Evolutionary conservation across 139 green algal genomes (phyloP).

Genomic region (Gonium pectorale): DNA sequence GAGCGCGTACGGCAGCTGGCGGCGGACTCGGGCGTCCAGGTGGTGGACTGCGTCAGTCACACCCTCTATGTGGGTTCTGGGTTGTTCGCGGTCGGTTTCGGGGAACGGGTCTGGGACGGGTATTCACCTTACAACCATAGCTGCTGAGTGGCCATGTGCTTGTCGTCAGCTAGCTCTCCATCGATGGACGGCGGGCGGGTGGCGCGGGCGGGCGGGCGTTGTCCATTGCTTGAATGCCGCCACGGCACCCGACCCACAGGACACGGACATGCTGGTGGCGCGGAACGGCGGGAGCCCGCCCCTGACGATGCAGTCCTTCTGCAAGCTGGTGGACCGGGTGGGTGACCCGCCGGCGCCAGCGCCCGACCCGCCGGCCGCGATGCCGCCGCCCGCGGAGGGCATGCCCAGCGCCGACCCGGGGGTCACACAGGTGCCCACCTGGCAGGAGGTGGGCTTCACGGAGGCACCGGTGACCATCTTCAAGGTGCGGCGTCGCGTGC

Average conservation of each 20-base stretch:
- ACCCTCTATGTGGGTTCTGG: slow-evolving; percentile 89
- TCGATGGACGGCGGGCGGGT: too few relatives aligned
- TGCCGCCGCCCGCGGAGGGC: slow-evolving; percentile 51
- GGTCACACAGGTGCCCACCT: slow-evolving; percentile 65
- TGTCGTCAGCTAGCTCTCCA: too few relatives aligned
- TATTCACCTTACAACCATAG: too few relatives aligned
- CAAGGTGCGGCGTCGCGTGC: slow-evolving; percentile 75
- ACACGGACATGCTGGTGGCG: slow-evolving; percentile 70
- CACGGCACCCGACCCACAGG: slow-evolving; percentile 53
- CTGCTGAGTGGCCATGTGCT: too few relatives aligned
- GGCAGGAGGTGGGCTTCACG: slow-evolving; percentile 75
- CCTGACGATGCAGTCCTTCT: slow-evolving; percentile 80
- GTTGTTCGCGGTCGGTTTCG: too few relatives aligned
- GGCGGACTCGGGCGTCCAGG: slow-evolving; percentile 66
- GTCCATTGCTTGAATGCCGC: too few relatives aligned
- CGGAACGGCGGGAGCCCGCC: slow-evolving; percentile 71
- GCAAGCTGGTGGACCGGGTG: slow-evolving; percentile 74
- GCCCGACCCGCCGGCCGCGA: slow-evolving; percentile 57
- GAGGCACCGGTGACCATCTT: slow-evolving; percentile 64
- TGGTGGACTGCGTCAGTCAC: slow-evolving; percentile 74
- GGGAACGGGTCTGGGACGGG: too few relatives aligned
- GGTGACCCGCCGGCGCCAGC: slow-evolving; percentile 61
- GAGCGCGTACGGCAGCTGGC: slow-evolving; percentile 56
- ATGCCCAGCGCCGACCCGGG: slow-evolving; percentile 23
- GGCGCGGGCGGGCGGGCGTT: too few relatives aligned